Evolutionary conservation across 768 basidiomycete species (phyloP).

Genomic region (Tephrocybe rancida): DNA sequence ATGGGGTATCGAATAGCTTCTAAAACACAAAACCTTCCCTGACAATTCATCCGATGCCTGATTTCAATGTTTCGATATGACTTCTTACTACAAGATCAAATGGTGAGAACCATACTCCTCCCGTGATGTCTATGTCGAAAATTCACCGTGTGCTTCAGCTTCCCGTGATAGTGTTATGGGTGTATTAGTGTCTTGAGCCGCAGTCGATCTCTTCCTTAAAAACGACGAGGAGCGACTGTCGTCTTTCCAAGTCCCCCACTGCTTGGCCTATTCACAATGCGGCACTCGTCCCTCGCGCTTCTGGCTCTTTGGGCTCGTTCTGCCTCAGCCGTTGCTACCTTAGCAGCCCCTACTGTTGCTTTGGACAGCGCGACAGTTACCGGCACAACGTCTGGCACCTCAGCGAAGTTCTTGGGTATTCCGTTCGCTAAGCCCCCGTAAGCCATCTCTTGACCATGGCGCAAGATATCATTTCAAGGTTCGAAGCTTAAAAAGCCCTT

Average conservation of each 20-base stretch:
- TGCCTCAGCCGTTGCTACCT: background rate
- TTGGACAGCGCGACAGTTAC: slow-evolving; percentile 47
- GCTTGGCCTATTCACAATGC: background rate
- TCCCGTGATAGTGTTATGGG: background rate
- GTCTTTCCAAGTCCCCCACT: background rate
- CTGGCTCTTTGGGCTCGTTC: slow-evolving; percentile 9
- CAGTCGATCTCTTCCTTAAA: background rate
- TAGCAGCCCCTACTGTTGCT: slow-evolving; percentile 33
- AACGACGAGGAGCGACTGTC: background rate
- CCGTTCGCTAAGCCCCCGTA: slow-evolving; percentile 60
- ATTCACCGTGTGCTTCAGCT: background rate
- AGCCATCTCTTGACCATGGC: background rate
- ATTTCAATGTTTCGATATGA: background rate
- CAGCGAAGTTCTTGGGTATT: slow-evolving; percentile 47
- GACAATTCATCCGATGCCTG: background rate
- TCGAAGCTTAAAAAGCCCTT: background rate
- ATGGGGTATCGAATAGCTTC: background rate
- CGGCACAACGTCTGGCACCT: slow-evolving; percentile 34
- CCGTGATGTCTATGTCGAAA: slow-evolving; percentile 2
- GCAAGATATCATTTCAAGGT: background rate
- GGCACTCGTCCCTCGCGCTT: background rate
- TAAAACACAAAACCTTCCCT: background rate
- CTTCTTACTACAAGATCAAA: background rate
- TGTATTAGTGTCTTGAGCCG: background rate
- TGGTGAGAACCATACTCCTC: slow-evolving; percentile 4